Evolutionary conservation across 192 early-diverging fungal species (phyloP), one percentile per base, ranked within the genome.

Genomic region (Phycomyces nitens): DNA sequence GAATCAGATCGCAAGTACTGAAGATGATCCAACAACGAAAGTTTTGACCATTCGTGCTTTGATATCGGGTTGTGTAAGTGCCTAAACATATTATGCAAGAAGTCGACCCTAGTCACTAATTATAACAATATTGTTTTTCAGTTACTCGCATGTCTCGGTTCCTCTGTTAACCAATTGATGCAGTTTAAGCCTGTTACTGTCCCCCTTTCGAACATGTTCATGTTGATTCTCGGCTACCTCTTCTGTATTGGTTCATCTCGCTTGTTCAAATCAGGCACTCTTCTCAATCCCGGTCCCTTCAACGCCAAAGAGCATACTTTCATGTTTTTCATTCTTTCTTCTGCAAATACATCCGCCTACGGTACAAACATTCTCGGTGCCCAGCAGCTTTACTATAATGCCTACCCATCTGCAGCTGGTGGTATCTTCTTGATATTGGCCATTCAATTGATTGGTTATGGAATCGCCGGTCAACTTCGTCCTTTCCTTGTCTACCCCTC

Each of bases 181-280:
- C 85, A 83, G 66, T 95, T 92, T 79, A 85, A 91, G 54, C 87
- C 89, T 29, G 92, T 91, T 69, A 77, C 81, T 0, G 83, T 91
- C 53, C 65, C 80, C 0, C 70, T 93, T 10, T 78, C 80, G 9
- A 77, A 83, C 54, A 80, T 83, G 62, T 80, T 94, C 29, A 88
- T 88, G 16, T 74, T 86, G 47, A 68, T 96, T 68, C 73, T 94
- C 0, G 70, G 86, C 4, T 94, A 91, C 54, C 86, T 91, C 0
- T 44, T 89, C 7, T 92, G 92, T 0, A 77, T 76, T 5, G 44
- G 86, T 22, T 69, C 89, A 76, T 85, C 85, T 6, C 69, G 69
- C 47, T 51, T 82, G 18, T 61, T 92, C 49, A 90, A 87, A 23
- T 68, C 68, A 15, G 68, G 72, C 20, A 34, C 27, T 38, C 72